Conservation (phyloP, 192 early-diverging fungal species). For the Backusella tarrabulga region DNA sequence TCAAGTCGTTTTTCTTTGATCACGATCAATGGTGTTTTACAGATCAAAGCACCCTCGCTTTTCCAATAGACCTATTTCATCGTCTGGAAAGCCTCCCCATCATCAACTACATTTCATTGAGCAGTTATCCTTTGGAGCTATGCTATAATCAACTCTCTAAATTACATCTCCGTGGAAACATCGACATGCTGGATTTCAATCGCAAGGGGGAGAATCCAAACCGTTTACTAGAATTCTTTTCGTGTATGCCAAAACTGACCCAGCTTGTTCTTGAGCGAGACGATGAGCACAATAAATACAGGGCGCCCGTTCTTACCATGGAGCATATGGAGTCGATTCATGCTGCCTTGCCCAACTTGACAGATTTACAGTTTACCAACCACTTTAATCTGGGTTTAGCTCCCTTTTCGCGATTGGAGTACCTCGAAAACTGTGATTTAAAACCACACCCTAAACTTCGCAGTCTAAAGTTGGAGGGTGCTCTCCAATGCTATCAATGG, state of each 20-base stretch:
- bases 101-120: background rate
- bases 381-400: background rate
- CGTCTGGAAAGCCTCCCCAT: background rate
- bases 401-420: background rate
- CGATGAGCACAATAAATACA: background rate
- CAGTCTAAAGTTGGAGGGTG: background rate
- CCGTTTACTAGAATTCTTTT: background rate
- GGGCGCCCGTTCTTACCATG: background rate
- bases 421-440: background rate
- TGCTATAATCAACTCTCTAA: background rate
- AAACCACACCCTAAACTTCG: background rate
- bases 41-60: background rate
- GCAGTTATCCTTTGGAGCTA: background rate
- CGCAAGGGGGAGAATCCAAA: background rate
- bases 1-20: background rate
- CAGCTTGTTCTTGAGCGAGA: background rate
- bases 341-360: background rate
- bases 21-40: slow-evolving; percentile 1
- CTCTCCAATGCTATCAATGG: background rate
- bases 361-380: background rate
- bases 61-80: background rate
- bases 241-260: background rate
- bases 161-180: background rate
- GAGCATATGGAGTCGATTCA: background rate
- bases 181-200: background rate